A percentile compares a stretch with the other conserved stretches of the same genome.
These are phyloP conservation scores for Macrocystidia cucumis DNA, from an alignment of 1,284 basidiomycete genomes.

Conservation along the genomic window DNA sequence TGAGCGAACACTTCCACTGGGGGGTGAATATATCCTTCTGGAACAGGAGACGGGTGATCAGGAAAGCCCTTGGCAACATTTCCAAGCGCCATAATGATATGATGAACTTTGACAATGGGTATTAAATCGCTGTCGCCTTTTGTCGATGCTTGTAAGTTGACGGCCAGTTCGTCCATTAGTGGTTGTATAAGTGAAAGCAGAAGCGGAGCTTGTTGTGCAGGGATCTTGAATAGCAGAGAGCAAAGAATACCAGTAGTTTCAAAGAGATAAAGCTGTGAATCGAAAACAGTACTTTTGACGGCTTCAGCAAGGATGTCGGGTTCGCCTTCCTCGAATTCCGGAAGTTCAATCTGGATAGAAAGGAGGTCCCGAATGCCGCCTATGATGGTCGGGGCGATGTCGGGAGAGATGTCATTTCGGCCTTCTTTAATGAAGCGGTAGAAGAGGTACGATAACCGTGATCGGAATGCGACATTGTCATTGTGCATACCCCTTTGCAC, in stretches of 20 bases:
- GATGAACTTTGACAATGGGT: slow-evolving; percentile 87
- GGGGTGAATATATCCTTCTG: slow-evolving; percentile 63
- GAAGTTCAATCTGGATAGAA: slow-evolving; percentile 55
- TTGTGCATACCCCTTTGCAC: slow-evolving; percentile 82
- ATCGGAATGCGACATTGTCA: slow-evolving; percentile 62
- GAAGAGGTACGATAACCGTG: slow-evolving; percentile 90
- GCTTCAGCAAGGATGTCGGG: slow-evolving; percentile 76
- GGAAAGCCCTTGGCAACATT: slow-evolving; percentile 98
- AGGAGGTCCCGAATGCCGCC: slow-evolving; percentile 71
- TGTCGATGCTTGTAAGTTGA: slow-evolving; percentile 53
- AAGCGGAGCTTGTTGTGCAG: slow-evolving; percentile 68
- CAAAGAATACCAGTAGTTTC: slow-evolving; percentile 88
- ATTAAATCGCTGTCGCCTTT: slow-evolving; percentile 57
- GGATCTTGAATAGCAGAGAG: slow-evolving; percentile 62
- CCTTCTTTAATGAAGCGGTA: slow-evolving; percentile 88
- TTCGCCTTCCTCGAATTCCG: slow-evolving; percentile 59
- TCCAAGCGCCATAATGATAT: slow-evolving; percentile 91
- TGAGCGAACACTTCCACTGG: slow-evolving; percentile 80
- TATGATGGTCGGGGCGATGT: slow-evolving; percentile 68
- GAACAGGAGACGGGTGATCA: slow-evolving; percentile 66
- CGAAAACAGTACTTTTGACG: slow-evolving; percentile 69
- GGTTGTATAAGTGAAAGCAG: slow-evolving; percentile 80
- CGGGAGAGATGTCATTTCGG: slow-evolving; percentile 70
- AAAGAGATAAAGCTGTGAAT: slow-evolving; percentile 93
- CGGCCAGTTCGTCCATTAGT: slow-evolving; percentile 70